Evolutionary conservation across 225 moss, liverwort and hornwort genomes (phyloP), one percentile per base, ranked within the genome.

Genomic region (Bryum argenteum): DNA sequence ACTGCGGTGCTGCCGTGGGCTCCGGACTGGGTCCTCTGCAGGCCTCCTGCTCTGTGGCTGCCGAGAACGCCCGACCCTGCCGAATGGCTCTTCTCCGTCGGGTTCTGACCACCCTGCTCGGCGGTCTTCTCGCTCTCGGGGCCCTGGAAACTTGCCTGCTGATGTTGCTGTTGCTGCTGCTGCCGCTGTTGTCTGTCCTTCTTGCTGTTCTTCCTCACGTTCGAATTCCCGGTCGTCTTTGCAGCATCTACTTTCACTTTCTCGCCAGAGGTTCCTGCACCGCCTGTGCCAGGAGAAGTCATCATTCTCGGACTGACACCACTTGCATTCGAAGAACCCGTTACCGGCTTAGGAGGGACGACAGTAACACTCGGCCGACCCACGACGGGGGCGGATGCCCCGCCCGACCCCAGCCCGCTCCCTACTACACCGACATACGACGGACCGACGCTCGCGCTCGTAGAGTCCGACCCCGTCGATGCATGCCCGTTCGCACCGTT

Each of bases 131-230:
- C 84, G 45, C 61, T 54, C 44, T 78, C 83, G 10, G 67, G 41
- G 60, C 52, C 67, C 54, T 79, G 79, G 50, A 72, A 47, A 60
- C 65, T 61, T 4, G 78, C n/a, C n/a, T 68, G 75, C 16, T 73
- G 74, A 21, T 52, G 66, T 18, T 79, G 88, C 9, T 72, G 76
- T 13, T 80, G 77, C 24, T 72, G 71, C 28, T 74, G 82, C 66
- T 80, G 88, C 40, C 88, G 91, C n/a, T n/a, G n/a, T 61, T 86
- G 92, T 76, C 80, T 88, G 61, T 91, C 88, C 72, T 95, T 95
- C 80, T 89, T 92, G 69, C 17, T 79, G 2, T 3, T 67, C 83
- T 91, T 94, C 75, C 84, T 87, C 47, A 78, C 64, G 70, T 61
- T 88, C 74, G 80, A 47, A 39, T 52, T 81, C 10, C 89, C 82